Conservation (phyloP, 768 basidiomycete species). For the Tylopilus plumbeoviolaceoides region DNA sequence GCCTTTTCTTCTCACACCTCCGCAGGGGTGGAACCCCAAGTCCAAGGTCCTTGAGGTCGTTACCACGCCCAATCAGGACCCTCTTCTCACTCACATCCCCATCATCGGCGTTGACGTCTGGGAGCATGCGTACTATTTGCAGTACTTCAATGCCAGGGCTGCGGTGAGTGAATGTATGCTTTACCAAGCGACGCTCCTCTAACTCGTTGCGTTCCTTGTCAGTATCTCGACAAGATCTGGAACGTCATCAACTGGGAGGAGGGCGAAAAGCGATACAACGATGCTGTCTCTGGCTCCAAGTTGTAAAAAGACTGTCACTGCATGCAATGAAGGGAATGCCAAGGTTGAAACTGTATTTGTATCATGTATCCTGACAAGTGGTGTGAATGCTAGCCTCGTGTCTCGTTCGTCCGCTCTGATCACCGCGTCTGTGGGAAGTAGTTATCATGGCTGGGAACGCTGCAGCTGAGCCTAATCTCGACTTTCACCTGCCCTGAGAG, state of each 20-base stretch:
- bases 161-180: slow-evolving; percentile 54
- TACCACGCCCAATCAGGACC: slow-evolving; percentile 96
- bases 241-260: slow-evolving; percentile 69
- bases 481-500: no score
- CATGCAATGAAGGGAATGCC: not conserved
- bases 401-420: not conserved
- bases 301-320: slow-evolving; percentile 26
- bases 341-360: slow-evolving; percentile 5
- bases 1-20: not conserved
- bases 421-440: not conserved
- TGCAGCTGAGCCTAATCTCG: not conserved
- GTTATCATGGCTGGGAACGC: not conserved
- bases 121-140: slow-evolving; percentile 97
- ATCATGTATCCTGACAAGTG: not conserved
- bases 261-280: slow-evolving; percentile 61
- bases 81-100: slow-evolving; percentile 70
- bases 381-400: not conserved
- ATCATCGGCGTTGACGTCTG: slow-evolving; percentile 93
- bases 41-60: slow-evolving; percentile 77
- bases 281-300: slow-evolving; percentile 37
- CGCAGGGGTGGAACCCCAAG: slow-evolving; percentile 66
- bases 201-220: not conserved
- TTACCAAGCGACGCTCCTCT: not conserved
- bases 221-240: slow-evolving; percentile 81
- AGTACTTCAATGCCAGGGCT: slow-evolving; percentile 93